Conservation (phyloP, 306 rosid species). For the Crataegus laevigata region DNA sequence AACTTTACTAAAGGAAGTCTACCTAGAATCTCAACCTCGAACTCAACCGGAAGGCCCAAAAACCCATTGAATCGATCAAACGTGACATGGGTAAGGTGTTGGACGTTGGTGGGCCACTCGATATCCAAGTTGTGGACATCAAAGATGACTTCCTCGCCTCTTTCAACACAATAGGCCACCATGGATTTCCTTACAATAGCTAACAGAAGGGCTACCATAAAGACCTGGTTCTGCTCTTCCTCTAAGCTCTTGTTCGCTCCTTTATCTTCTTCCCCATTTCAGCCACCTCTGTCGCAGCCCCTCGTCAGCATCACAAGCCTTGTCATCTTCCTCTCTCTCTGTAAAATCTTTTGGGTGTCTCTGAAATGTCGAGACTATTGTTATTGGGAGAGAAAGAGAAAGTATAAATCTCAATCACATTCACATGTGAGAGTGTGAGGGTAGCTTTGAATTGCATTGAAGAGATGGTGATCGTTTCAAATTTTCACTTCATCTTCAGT, state of each 20-base stretch:
- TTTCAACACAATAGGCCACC: conserved; percentile 73
- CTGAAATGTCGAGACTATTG: background rate
- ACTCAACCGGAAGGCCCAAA: conserved; percentile 81
- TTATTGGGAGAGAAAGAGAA: background rate
- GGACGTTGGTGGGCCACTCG: conserved; percentile 91
- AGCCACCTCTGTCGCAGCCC: conserved; percentile 46
- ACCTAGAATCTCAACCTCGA: conserved; percentile 75
- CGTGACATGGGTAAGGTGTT: conserved; percentile 79
- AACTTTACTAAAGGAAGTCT: too few species aligned
- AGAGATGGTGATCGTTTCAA: conserved; percentile 34
- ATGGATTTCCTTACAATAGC: conserved; percentile 78
- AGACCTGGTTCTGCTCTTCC: conserved; percentile 60
- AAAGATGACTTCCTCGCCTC: conserved; percentile 60
- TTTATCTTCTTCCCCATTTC: conserved; percentile 18
- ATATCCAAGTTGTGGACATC: conserved; percentile 67
- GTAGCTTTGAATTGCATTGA: background rate
- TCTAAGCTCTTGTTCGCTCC: conserved; percentile 22
- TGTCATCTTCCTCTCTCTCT: conserved; percentile 42
- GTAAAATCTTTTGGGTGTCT: background rate
- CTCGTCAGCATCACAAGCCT: conserved; percentile 67
- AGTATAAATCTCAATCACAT: conserved; percentile 1
- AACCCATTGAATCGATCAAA: conserved; percentile 92
- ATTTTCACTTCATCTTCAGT: conserved; percentile 22
- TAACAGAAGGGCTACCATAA: conserved; percentile 43
- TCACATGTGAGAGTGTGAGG: background rate